Conservation (phyloP, 2,329 filamentous ascomycete species). For the Hirsutella rhossiliensis region DNA sequence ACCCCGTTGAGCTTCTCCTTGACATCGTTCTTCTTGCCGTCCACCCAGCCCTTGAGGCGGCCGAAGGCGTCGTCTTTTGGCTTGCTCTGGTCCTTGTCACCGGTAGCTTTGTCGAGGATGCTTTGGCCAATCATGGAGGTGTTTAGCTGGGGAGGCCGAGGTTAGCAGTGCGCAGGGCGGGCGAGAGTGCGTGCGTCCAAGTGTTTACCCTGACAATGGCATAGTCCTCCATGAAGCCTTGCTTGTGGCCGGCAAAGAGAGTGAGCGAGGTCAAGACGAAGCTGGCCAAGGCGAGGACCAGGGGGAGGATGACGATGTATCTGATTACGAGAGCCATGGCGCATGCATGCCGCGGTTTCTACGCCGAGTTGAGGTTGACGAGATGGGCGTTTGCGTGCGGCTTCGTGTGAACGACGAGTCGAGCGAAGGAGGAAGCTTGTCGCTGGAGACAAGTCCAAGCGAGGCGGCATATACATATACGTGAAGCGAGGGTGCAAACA, state of each 20-base stretch:
- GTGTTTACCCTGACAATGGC: constrained; percentile 24
- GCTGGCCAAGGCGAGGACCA: constrained; percentile 23
- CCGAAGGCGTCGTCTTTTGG: constrained; percentile 14
- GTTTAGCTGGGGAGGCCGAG: constrained; percentile 17
- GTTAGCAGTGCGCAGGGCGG: not conserved
- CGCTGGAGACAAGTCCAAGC: too few relatives aligned
- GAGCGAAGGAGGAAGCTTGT: too few relatives aligned
- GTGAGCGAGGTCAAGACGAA: constrained; percentile 26
- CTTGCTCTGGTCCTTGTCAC: constrained; percentile 9
- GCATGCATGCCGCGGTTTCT: not conserved
- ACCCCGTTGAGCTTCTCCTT: constrained; percentile 26
- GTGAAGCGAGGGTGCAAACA: too few relatives aligned
- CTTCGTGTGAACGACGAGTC: too few relatives aligned
- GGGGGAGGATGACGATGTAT: constrained; percentile 21
- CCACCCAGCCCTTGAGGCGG: constrained; percentile 15
- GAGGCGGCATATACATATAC: too few relatives aligned
- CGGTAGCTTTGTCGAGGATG: constrained; percentile 13
- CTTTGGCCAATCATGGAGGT: constrained; percentile 25
- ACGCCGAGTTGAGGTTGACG: not conserved
- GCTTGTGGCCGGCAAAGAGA: constrained; percentile 26
- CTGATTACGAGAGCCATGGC: constrained; percentile 9
- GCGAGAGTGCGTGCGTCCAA: not conserved
- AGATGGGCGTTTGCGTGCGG: not conserved
- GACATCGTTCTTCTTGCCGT: constrained; percentile 20
- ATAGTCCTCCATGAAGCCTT: constrained; percentile 31